Percentiles rank a stretch among this genome's conserved stretches.
Conservation (phyloP, 2,329 filamentous ascomycete species). For the Fusarium coicis region DNA sequence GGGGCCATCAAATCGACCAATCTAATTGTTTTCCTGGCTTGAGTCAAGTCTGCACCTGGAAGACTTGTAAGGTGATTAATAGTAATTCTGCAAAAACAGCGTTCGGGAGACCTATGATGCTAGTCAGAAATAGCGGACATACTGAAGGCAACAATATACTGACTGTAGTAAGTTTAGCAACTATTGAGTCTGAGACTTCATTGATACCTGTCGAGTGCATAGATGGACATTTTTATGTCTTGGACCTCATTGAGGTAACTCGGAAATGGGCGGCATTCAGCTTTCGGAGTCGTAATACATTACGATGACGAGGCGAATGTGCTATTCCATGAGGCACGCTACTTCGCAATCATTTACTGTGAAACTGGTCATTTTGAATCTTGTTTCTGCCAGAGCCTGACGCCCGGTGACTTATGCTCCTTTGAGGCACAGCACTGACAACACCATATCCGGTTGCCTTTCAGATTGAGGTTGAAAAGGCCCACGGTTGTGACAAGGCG, state of each 20-base stretch:
- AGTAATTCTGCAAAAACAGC: not conserved
- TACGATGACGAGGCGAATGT: constrained; percentile 6
- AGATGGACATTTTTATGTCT: constrained; percentile 25
- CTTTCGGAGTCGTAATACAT: not conserved
- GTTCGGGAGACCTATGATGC: not conserved
- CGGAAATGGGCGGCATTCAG: not conserved
- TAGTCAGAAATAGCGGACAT: not conserved
- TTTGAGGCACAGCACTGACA: constrained; percentile 21
- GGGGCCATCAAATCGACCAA: not conserved
- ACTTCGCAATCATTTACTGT: not conserved
- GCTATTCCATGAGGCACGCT: not conserved
- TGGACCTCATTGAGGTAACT: not conserved
- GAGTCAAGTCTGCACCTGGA: not conserved
- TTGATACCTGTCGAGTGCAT: not conserved
- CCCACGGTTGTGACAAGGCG: not conserved
- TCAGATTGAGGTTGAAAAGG: constrained; percentile 16
- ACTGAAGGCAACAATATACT: not conserved
- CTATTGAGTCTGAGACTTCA: not conserved
- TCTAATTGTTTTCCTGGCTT: not conserved
- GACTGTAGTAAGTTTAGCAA: not conserved
- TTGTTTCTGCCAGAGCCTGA: constrained; percentile 1
- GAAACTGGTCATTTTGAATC: not conserved
- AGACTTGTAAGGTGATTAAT: constrained; percentile 1
- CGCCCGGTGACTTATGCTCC: constrained; percentile 18
- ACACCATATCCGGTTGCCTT: constrained; percentile 8